A percentile compares a stretch with the other conserved stretches of the same genome.
phyloP scores from a whole-genome alignment of 1,284 basidiomycete species.

The Tilletia indica region DNA sequence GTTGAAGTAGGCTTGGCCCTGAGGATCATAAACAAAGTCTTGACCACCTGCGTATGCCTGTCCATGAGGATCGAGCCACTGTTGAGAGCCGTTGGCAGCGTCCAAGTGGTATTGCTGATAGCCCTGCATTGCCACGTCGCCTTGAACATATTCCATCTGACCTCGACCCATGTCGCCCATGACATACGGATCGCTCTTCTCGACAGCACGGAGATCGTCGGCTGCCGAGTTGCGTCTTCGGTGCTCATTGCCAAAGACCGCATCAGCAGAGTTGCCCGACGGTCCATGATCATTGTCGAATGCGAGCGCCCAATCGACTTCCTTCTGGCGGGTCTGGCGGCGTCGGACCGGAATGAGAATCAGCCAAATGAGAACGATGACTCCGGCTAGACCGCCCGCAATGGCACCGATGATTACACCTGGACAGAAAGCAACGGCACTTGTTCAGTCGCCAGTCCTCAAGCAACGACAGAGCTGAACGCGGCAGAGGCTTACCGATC shows the following conservation, averaged over 20 bases:
- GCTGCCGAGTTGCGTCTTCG: not conserved
- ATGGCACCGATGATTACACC: constrained; percentile 20
- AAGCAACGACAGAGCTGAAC: too few species aligned
- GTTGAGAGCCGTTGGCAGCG: not conserved
- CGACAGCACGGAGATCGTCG: not conserved
- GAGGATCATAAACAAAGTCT: not conserved
- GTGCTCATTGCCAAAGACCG: not conserved
- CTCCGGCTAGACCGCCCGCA: constrained; percentile 17
- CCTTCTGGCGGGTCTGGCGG: constrained; percentile 16
- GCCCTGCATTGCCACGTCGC: not conserved
- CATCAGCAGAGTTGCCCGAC: constrained; percentile 9
- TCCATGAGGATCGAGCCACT: constrained; percentile 6
- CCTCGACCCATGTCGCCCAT: not conserved
- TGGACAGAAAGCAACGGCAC: not conserved
- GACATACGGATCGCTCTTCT: constrained; percentile 5
- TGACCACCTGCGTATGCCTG: not conserved
- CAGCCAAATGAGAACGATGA: constrained; percentile 15
- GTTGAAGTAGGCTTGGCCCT: not conserved
- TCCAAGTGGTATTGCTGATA: not conserved
- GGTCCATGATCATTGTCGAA: constrained; percentile 18
- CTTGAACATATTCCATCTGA: constrained; percentile 2
- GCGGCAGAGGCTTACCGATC: too few species aligned
- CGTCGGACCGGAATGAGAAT: constrained; percentile 19
- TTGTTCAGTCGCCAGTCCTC: too few species aligned
- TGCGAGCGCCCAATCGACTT: constrained; percentile 19